Conservation (phyloP, 192 early-diverging fungal genomes). For the Obelidium mucronatum region DNA sequence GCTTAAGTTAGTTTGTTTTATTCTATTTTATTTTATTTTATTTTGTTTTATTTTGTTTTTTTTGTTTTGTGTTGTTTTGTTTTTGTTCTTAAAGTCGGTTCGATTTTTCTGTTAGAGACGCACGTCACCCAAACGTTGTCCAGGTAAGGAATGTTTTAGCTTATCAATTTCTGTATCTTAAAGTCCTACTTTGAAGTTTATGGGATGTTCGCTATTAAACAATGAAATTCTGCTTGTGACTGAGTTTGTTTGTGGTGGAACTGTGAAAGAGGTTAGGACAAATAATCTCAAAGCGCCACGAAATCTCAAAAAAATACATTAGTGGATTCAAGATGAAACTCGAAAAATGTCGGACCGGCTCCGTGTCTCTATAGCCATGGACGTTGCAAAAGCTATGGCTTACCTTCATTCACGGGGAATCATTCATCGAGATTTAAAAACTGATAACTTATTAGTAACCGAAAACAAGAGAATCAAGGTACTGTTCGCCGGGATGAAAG, state of each 20-base stretch:
- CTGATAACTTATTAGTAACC: conserved; percentile 52
- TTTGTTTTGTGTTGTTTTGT: not conserved
- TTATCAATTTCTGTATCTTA: not conserved
- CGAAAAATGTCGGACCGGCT: conserved; percentile 33
- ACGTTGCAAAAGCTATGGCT: conserved; percentile 51
- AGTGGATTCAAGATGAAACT: conserved; percentile 44
- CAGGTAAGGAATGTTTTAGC: conserved; percentile 37
- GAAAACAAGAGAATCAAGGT: conserved; percentile 53
- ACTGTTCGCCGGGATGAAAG: not conserved
- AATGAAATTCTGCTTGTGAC: conserved; percentile 50
- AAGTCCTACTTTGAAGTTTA: conserved; percentile 37
- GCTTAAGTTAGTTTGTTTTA: conserved; percentile 31
- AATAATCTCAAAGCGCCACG: not conserved
- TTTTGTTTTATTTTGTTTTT: not conserved
- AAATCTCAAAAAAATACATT: not conserved
- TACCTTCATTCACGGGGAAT: conserved; percentile 53
- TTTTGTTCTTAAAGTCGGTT: not conserved
- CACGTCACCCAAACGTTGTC: conserved; percentile 55
- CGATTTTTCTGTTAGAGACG: conserved; percentile 32
- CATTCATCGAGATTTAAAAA: conserved; percentile 56
- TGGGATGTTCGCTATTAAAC: conserved; percentile 48
- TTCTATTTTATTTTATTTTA: not conserved
- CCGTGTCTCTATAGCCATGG: conserved; percentile 49
- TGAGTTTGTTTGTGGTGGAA: conserved; percentile 54
- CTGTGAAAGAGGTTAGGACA: conserved; percentile 42